Evolutionary conservation across 306 rosid genomes (phyloP), one percentile per base, ranked within the genome.

Genomic region (Vicia faba): DNA sequence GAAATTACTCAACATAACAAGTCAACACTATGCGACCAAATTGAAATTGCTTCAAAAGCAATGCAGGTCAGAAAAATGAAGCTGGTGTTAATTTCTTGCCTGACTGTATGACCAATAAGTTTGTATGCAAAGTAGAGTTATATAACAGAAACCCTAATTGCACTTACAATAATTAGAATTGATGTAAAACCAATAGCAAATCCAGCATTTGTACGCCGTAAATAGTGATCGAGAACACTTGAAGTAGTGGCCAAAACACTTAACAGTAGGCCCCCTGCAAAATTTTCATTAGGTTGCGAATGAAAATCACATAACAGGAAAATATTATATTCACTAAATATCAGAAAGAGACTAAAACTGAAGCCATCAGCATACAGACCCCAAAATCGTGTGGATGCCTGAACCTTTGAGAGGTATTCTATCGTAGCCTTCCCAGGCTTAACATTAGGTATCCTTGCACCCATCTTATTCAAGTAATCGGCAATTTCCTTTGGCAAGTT

Each of bases 401-500:
- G 99, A 80, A 93, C 85, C 85, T 90, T 93, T 14, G 96, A 41
- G 39, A 93, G 96, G 83, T 93, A 93, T 64, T 90, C 96, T 63
- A 90, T 85, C 11, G 99, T 90, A 77, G 99, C 99, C 80, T 85
- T 93, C 70, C 99, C 99, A 51, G 99, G 97, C 80, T 93, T 93
- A 69, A 90, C 80, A 59, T 78, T 86, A 31, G 99, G 99, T 69
- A 93, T 88, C 83, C 97, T 84, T 4, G 99, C 97, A 76, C 96
- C 99, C 99, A 93, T 93, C 96, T 90, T 93, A 69, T 93, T 93
- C 68, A 93, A 82, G 81, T 93, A 93, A 84, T 93, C 97, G 38
- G 99, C 89, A 71, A 93, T 93, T 89, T 93, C 99, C 87, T 90
- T 90, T 20, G 97, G 99, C 92, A 93, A 75, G 89, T 93, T 93